phyloP scores from a whole-genome alignment of 1,284 basidiomycete genomes.

The Cerioporus squamosus region DNA sequence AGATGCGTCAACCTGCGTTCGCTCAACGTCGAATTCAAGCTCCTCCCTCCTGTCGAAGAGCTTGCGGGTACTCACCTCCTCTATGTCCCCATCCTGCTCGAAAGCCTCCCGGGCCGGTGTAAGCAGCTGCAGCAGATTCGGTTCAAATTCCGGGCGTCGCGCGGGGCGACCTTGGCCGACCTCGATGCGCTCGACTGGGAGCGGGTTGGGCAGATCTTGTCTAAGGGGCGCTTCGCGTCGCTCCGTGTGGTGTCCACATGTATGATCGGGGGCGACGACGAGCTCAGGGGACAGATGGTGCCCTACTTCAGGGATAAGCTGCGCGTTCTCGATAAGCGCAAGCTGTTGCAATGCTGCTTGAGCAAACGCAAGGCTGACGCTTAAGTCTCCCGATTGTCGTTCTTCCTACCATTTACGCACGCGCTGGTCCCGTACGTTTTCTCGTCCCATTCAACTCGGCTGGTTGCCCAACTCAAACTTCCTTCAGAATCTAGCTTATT shows the following conservation, averaged over 20 bases:
- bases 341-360: too few relatives aligned
- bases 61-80: neutral
- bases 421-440: too few relatives aligned
- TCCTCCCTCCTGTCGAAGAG: neutral
- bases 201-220: constrained; percentile 13
- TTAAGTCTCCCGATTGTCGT: too few relatives aligned
- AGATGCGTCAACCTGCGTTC: constrained; percentile 10
- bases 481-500: too few relatives aligned
- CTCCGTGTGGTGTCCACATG: constrained; percentile 17
- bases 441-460: too few relatives aligned
- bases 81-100: constrained; percentile 17
- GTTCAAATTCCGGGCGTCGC: constrained; percentile 18
- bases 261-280: constrained; percentile 5
- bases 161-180: neutral
- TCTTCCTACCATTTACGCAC: too few relatives aligned
- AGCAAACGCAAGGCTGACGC: too few relatives aligned
- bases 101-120: constrained; percentile 5
- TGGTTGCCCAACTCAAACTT: too few relatives aligned
- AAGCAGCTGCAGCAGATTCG: constrained; percentile 19
- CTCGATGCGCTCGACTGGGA: constrained; percentile 19
- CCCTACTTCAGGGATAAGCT: too few relatives aligned
- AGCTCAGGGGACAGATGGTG: too few relatives aligned
- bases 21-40: constrained; percentile 14
- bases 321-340: too few relatives aligned
- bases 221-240: constrained; percentile 6